A percentile compares a stretch with the other conserved stretches of the same genome.
phyloP scores from a whole-genome alignment of 805 yeast species.

The Starmerella asiatica region DNA sequence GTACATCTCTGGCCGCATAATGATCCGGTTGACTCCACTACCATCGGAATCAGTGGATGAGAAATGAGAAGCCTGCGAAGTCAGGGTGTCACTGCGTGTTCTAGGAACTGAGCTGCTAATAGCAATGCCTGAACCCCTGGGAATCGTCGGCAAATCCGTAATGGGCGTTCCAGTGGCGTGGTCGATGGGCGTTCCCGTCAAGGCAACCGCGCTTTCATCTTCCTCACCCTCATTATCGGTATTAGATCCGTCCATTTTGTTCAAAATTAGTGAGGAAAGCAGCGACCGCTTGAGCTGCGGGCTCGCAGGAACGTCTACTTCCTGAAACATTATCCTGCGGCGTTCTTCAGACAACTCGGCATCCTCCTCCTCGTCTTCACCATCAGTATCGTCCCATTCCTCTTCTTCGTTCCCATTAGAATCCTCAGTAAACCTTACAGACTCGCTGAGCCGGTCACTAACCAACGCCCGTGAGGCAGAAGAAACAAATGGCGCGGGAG shows the following conservation, averaged over 20 bases:
- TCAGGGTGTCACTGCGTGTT: background rate
- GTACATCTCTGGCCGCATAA: slow-evolving; percentile 13
- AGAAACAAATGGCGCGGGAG: background rate
- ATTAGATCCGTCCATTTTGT: slow-evolving; percentile 15
- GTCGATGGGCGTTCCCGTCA: background rate
- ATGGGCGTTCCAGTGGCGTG: no score
- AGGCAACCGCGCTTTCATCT: background rate
- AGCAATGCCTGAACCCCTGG: background rate
- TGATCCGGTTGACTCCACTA: background rate
- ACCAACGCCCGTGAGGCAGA: background rate
- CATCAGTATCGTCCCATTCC: slow-evolving; percentile 19
- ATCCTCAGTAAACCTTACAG: no score
- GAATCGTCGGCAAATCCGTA: background rate
- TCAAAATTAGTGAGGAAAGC: slow-evolving; percentile 29
- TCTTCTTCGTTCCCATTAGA: slow-evolving; percentile 1
- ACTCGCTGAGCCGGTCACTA: background rate
- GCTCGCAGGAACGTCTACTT: slow-evolving; percentile 21
- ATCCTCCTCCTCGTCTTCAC: slow-evolving; percentile 23
- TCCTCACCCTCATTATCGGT: background rate
- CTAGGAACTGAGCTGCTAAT: background rate
- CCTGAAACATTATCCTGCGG: slow-evolving; percentile 21
- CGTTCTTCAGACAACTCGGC: slow-evolving; percentile 23
- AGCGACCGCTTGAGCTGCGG: slow-evolving; percentile 28
- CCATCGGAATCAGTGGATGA: background rate
- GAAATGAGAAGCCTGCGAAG: background rate